Conservation (phyloP, 2,329 filamentous ascomycete species). For the Arthrobotrys entomopaga region DNA sequence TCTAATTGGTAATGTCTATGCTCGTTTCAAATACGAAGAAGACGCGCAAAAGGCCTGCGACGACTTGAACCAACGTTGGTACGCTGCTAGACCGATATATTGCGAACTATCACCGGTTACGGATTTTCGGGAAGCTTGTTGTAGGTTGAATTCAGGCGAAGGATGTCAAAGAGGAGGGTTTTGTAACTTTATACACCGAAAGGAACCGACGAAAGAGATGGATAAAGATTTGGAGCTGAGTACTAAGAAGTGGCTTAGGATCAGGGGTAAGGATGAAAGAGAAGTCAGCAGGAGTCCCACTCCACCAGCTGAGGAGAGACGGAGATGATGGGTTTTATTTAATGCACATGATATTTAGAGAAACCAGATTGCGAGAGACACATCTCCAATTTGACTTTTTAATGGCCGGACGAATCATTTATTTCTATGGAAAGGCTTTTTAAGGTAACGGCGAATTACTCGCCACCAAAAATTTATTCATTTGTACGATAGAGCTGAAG, state of each 20-base stretch:
- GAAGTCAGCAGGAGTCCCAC: slow-evolving; percentile 68
- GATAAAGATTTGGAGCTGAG: slow-evolving; percentile 85
- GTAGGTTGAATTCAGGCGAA: slow-evolving; percentile 90
- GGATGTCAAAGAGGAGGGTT: slow-evolving; percentile 96
- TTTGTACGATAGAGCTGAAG: slow-evolving; percentile 53
- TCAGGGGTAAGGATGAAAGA: slow-evolving; percentile 82
- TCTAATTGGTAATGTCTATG: slow-evolving; percentile 98
- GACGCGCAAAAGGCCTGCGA: slow-evolving; percentile 93
- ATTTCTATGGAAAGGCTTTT: slow-evolving; percentile 1
- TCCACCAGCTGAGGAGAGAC: slow-evolving; percentile 25
- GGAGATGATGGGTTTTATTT: slow-evolving; percentile 1
- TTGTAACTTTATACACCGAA: slow-evolving; percentile 99
- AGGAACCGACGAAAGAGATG: slow-evolving; percentile 89
- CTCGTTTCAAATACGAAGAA: slow-evolving; percentile 99
- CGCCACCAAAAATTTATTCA: slow-evolving; percentile 17
- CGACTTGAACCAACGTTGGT: slow-evolving; percentile 93
- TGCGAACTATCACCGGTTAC: slow-evolving; percentile 97
- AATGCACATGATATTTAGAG: not conserved
- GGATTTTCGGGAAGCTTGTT: slow-evolving; percentile 97
- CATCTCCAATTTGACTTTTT: not conserved
- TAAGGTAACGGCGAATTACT: slow-evolving; percentile 44
- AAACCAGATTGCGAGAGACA: not conserved
- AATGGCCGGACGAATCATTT: not conserved
- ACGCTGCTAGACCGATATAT: slow-evolving; percentile 95
- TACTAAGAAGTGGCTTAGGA: slow-evolving; percentile 96